phyloP scores from a whole-genome alignment of 176 grass and related monocot species.

The Triticum timopheevii region DNA sequence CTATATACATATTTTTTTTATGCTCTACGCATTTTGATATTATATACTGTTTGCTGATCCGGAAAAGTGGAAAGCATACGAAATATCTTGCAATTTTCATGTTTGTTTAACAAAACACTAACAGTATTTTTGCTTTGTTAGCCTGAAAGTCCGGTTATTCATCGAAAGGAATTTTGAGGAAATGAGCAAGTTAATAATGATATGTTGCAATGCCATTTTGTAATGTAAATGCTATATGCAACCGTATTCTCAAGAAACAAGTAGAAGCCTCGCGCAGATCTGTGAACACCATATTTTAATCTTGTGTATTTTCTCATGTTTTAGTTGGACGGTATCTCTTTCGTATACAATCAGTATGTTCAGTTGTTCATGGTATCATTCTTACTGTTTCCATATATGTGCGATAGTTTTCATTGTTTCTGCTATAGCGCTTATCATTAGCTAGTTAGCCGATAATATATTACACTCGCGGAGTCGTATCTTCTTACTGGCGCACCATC shows the following conservation, averaged over 20 bases:
- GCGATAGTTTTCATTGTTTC: not conserved
- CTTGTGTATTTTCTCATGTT: not conserved
- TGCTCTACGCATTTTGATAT: not conserved
- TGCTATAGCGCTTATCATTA: not conserved
- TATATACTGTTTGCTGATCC: not conserved
- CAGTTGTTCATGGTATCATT: not conserved
- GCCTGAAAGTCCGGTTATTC: not conserved
- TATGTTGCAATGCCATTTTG: not conserved
- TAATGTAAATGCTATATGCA: not conserved
- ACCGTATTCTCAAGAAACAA: not conserved
- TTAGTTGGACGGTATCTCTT: not conserved
- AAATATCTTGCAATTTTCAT: not conserved
- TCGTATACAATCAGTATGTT: not conserved
- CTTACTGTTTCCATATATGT: not conserved
- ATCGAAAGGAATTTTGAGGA: not conserved
- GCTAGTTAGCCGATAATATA: not conserved
- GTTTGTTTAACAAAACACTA: not conserved
- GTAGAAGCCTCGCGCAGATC: not conserved
- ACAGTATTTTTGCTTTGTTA: not conserved
- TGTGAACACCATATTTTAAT: not conserved
- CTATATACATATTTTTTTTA: not conserved
- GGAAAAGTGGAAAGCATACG: not conserved
- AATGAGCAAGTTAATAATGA: not conserved
- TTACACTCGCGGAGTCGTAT: not conserved
- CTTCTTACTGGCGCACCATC: conserved; percentile 22